A percentile compares a stretch with the other conserved stretches of the same genome.
These are phyloP conservation scores for Penicillium samsonianum DNA, from an alignment of 495 filamentous ascomycete species.

Conservation along the genomic window DNA sequence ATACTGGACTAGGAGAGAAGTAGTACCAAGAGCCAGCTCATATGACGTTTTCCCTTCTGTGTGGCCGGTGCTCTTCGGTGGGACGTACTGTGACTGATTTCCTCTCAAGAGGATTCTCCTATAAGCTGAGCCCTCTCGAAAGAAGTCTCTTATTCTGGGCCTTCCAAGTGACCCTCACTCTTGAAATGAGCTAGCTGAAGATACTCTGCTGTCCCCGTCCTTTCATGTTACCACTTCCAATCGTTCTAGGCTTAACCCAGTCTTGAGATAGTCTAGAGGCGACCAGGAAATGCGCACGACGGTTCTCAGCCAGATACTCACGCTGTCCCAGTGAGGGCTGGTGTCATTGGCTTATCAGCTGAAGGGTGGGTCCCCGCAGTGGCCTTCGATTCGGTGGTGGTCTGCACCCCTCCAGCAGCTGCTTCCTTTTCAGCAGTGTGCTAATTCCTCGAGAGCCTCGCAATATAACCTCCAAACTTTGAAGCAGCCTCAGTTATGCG, in stretches of 20 bases:
- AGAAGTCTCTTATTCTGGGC: slow-evolving; percentile 5
- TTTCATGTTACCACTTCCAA: no score
- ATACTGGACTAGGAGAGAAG: background rate
- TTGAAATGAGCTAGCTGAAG: slow-evolving; percentile 4
- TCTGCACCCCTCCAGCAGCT: no score
- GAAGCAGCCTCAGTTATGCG: no score
- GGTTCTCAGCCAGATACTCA: no score
- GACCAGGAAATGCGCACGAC: background rate
- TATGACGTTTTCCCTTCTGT: no score
- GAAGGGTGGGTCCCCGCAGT: slow-evolving; percentile 5
- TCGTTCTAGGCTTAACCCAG: slow-evolving; percentile 10
- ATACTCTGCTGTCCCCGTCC: slow-evolving; percentile 14
- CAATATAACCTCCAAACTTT: no score
- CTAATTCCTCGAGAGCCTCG: no score
- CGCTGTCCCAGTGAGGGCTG: no score
- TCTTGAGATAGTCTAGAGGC: slow-evolving; percentile 8
- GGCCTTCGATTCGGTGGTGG: slow-evolving; percentile 1
- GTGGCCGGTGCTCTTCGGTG: no score
- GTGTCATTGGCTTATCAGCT: background rate
- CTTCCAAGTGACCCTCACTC: slow-evolving; percentile 3
- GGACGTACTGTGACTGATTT: slow-evolving; percentile 8
- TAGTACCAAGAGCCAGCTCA: no score
- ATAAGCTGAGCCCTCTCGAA: background rate
- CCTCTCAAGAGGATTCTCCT: slow-evolving; percentile 13
- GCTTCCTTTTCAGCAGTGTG: no score